phyloP scores from a whole-genome alignment of 2,329 filamentous ascomycete species.

The Aspergillus transmontanensis region DNA sequence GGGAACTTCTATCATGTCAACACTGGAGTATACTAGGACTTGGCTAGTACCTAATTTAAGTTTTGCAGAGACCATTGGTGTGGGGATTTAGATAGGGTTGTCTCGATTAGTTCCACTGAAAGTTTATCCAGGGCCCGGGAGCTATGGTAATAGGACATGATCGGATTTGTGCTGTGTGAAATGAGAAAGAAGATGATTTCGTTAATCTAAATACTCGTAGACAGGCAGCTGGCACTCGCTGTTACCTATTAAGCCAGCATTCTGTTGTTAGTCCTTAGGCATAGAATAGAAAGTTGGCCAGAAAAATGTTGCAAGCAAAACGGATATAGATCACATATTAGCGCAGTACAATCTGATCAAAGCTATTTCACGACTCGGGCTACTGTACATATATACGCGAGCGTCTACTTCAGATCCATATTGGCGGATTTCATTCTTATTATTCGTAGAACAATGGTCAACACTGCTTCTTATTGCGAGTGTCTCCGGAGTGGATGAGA shows the following conservation, averaged over 20 bases:
- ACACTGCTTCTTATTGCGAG: background rate
- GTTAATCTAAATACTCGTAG: too few relatives aligned
- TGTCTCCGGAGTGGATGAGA: background rate
- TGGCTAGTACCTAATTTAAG: background rate
- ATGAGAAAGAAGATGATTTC: background rate
- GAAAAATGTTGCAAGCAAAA: too few relatives aligned
- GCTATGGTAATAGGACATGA: background rate
- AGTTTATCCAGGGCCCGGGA: background rate
- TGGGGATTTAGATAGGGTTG: background rate
- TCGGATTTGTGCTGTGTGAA: background rate
- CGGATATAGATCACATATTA: too few relatives aligned
- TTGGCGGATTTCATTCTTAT: constrained; percentile 10
- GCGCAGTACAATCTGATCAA: too few relatives aligned
- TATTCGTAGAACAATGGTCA: constrained; percentile 3
- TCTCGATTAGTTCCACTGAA: background rate
- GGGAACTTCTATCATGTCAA: background rate
- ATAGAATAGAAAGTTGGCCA: too few relatives aligned
- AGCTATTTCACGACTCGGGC: too few relatives aligned
- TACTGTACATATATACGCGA: constrained; percentile 6
- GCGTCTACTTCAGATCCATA: constrained; percentile 9
- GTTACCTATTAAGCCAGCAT: too few relatives aligned
- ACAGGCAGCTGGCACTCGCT: too few relatives aligned
- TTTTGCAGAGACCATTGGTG: background rate
- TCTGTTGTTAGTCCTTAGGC: too few relatives aligned
- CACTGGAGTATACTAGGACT: background rate